phyloP scores from a whole-genome alignment of 345 rosid genomes.

The Eucalyptus sp. region DNA sequence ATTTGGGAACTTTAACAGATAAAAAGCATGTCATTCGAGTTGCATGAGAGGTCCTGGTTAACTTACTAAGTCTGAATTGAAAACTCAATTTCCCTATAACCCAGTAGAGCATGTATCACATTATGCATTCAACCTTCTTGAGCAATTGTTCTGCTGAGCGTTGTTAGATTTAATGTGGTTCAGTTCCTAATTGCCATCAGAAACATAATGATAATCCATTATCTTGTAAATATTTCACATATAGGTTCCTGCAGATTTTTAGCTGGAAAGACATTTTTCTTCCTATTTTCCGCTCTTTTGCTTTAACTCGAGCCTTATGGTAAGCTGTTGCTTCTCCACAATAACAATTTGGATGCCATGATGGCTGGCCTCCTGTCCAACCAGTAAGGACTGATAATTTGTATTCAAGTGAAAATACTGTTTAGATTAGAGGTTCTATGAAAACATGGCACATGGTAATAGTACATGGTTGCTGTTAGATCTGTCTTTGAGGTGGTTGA shows the following conservation, averaged over 20 bases:
- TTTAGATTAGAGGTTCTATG: not conserved
- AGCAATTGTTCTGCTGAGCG: not conserved
- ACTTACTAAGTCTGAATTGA: not conserved
- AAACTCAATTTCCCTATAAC: not conserved
- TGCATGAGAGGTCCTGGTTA: not conserved
- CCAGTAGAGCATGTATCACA: not conserved
- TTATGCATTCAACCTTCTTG: not conserved
- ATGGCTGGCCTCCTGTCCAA: not conserved
- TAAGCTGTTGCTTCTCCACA: not conserved
- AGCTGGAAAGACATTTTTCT: not conserved
- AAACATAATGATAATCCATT: not conserved
- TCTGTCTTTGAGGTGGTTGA: not conserved
- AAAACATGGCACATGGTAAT: not conserved
- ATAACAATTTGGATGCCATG: not conserved
- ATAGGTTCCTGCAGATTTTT: not conserved
- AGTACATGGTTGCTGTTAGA: not conserved
- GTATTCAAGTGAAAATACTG: not conserved
- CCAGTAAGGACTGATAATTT: not conserved
- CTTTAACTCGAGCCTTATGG: not conserved
- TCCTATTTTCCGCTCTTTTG: not conserved
- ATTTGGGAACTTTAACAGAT: not conserved
- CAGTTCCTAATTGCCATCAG: not conserved
- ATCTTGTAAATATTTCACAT: not conserved
- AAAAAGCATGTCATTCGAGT: not conserved
- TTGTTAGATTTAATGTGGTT: not conserved